Evolutionary conservation across 2,329 filamentous ascomycete species (phyloP), one percentile per base, ranked within the genome.

Genomic region (Trichophyton verrucosum): DNA sequence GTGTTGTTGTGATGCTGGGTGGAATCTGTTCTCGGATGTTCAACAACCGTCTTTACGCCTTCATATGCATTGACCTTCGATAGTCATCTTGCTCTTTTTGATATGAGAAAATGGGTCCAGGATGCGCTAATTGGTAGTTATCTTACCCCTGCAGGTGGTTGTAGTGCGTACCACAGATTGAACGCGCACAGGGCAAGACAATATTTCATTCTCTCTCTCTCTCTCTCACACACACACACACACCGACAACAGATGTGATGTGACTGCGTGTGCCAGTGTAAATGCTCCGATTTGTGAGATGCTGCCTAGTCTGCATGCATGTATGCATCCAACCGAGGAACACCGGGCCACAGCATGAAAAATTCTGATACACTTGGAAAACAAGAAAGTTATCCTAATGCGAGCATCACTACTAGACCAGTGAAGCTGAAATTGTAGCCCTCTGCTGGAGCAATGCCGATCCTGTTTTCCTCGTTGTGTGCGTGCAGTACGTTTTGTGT

Each of bases 281-380:
- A 30, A 30, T 53, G 24, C 24, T 53, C 49, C 49, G 49, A 53
- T 53, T 53, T 30, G 49, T 53, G 49, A 27, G 49, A 53, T 53
- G 9, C 2, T 24, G 9, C 5, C 27, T 53, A 4, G 22, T n/a
- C 49, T 30, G 27, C 49, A 27, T 53, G 24, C 24, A 53, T 30
- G 49, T n/a, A 33, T 30, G 22, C 49, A 53, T 30, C 49, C 49
- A 53, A 53, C 49, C 49, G 49, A 53, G 11, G 49, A 13, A 33
- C 27, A 6, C 6, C 20, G 44, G 20, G 15, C 1, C n/a, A 47
- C 44, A 22, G 9, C 44, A 33, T 53, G 49, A 33, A 44, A 53
- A 53, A 30, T 24, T 53, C 49, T 53, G 22, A 53, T 53, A n/a
- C 33, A 38, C 33, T 13, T 11, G 11, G 9, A 13, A 38, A 13